phyloP scores from a whole-genome alignment of 305 asterid genomes.

The Ajuga reptans region DNA sequence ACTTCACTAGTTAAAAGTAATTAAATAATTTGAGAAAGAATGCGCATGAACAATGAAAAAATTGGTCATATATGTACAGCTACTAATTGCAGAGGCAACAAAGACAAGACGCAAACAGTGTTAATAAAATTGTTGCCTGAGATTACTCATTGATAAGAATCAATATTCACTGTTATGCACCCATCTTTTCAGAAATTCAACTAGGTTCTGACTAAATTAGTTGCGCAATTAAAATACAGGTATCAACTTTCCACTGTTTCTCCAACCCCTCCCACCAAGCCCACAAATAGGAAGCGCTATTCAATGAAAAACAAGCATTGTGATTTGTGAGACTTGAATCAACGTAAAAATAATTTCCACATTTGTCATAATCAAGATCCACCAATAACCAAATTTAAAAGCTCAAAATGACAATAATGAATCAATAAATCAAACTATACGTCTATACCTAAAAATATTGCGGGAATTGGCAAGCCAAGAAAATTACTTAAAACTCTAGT shows the following conservation, averaged over 20 bases:
- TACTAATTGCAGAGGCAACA: background rate
- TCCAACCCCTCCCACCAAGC: too few species aligned
- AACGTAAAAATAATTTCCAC: background rate
- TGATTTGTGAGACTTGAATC: background rate
- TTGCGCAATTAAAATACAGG: too few species aligned
- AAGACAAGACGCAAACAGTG: background rate
- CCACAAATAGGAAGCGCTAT: too few species aligned
- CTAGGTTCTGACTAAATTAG: background rate
- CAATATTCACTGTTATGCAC: background rate
- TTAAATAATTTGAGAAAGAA: background rate
- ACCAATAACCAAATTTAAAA: background rate
- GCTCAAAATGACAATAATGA: background rate
- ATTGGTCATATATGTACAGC: background rate
- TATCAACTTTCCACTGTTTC: too few species aligned
- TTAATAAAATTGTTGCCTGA: background rate
- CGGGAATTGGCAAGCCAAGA: background rate
- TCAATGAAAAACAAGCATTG: too few species aligned
- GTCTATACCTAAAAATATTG: too few species aligned
- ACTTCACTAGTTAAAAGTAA: slow-evolving; percentile 1
- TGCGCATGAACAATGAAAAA: background rate
- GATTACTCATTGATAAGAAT: background rate
- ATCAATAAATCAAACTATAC: slow-evolving; percentile 5
- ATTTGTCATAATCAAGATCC: background rate
- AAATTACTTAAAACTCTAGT: background rate
- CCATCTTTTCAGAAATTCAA: background rate